Evolutionary conservation across 179 eudicot species (phyloP).

Genomic region (Gypsophila paniculata): DNA sequence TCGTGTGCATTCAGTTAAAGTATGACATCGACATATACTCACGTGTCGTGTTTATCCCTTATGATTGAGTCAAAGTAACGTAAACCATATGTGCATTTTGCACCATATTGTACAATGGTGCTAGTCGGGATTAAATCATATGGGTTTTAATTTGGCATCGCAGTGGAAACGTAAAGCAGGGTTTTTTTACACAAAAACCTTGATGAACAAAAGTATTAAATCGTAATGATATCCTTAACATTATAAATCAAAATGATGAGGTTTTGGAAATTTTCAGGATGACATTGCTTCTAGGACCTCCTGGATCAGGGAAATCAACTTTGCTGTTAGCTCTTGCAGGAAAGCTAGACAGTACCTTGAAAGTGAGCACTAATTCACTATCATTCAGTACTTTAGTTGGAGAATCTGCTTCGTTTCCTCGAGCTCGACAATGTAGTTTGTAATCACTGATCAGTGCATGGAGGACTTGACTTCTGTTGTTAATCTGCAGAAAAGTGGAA

Average conservation of each 20-base stretch:
- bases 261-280: slow-evolving; percentile 25
- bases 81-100: neutral
- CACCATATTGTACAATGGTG: too few species aligned
- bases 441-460: neutral
- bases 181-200: too few species aligned
- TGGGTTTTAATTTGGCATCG: too few species aligned
- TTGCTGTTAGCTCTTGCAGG: slow-evolving; percentile 45
- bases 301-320: slow-evolving; percentile 44
- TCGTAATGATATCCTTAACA: too few species aligned
- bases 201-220: too few species aligned
- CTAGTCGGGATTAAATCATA: too few species aligned
- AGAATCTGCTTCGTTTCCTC: too few species aligned
- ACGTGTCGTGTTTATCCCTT: neutral
- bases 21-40: too few species aligned
- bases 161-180: too few species aligned
- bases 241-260: too few species aligned
- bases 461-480: neutral
- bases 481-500: slow-evolving; percentile 42
- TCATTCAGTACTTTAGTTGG: neutral
- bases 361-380: slow-evolving; percentile 24
- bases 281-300: slow-evolving; percentile 44
- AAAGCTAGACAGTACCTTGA: slow-evolving; percentile 34
- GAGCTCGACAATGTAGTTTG: neutral
- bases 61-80: neutral
- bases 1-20: too few species aligned